Evolutionary conservation across 2,329 filamentous ascomycete genomes (phyloP).

Genomic region (Fusarium chuoi): DNA sequence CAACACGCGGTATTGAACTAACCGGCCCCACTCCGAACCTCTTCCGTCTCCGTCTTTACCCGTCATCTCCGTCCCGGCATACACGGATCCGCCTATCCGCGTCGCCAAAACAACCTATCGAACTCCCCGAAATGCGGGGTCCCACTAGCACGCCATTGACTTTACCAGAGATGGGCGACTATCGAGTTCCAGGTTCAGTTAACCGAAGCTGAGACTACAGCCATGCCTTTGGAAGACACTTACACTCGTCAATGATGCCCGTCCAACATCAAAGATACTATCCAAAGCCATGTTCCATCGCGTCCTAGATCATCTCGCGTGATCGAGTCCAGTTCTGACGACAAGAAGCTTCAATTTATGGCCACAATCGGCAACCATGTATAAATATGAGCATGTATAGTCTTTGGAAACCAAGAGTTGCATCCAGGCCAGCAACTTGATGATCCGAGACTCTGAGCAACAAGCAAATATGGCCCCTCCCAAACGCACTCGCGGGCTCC

Average conservation of each 20-base stretch:
- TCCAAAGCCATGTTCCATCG: not conserved
- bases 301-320: not conserved
- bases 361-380: not conserved
- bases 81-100: not conserved
- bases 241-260: not conserved
- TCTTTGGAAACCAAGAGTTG: not conserved
- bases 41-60: not conserved
- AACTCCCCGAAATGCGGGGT: not conserved
- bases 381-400: not conserved
- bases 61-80: not conserved
- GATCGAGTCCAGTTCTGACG: not conserved
- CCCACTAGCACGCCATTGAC: not conserved
- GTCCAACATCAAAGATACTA: not conserved
- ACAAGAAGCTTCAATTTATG: not conserved
- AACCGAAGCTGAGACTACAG: not conserved
- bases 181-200: not conserved
- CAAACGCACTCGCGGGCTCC: not conserved
- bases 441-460: not conserved
- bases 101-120: not conserved
- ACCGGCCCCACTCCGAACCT: not conserved
- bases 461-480: not conserved
- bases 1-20: not conserved
- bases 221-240: not conserved
- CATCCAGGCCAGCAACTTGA: not conserved
- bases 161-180: slow-evolving; percentile 1